Evolutionary conservation across 2,329 filamentous ascomycete species (phyloP), one percentile per base, ranked within the genome.

Genomic region (Colletotrichum destructivum): DNA sequence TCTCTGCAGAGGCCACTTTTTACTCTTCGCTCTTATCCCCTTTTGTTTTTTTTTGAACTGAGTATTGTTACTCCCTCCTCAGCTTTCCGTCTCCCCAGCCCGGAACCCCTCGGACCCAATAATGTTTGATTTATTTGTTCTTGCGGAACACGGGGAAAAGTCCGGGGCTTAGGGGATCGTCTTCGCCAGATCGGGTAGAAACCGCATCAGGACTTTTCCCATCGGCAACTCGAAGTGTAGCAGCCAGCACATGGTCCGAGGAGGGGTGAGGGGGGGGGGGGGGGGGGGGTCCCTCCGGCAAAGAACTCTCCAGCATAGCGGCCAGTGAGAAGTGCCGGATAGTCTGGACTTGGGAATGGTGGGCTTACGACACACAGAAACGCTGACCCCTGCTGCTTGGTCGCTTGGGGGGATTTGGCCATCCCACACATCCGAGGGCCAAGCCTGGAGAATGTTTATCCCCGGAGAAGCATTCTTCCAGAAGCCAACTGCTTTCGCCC

Each of bases 91-190:
- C 35, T 46, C 42, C 61, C 54, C 47, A 35, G 21, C 31, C 38
- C n/a, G 35, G 60, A 46, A 23, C 15, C 23, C 51, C 54, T 31
- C 49, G 31, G 60, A 23, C 66, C 69, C 40, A 57, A 65, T 57
- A n/a, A 21, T n/a, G 13, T 23, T 65, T 44, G 55, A 54, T 59
- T 69, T 40, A 72, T 47, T 44, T 63, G 66, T 64, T 69, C 59
- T 72, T 69, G 49, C 65, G 69, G 69, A 65, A 71, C 38, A 71
- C 59, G 69, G 69, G 59, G 60, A 60, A 69, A 69, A 67, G 60
- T 69, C 69, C 64, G 69, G 59, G 68, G 69, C 47, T 61, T 38
- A 21, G 13, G 46, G 13, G 49, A 70, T 55, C 51, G 60, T 38
- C 51, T 52, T 62, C 35, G 52, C 52, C 35, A 55, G 62, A 55